Percentiles rank a stretch among this genome's conserved stretches.
phyloP scores from a whole-genome alignment of 1,284 basidiomycete genomes.

The Porodaedalea pini region DNA sequence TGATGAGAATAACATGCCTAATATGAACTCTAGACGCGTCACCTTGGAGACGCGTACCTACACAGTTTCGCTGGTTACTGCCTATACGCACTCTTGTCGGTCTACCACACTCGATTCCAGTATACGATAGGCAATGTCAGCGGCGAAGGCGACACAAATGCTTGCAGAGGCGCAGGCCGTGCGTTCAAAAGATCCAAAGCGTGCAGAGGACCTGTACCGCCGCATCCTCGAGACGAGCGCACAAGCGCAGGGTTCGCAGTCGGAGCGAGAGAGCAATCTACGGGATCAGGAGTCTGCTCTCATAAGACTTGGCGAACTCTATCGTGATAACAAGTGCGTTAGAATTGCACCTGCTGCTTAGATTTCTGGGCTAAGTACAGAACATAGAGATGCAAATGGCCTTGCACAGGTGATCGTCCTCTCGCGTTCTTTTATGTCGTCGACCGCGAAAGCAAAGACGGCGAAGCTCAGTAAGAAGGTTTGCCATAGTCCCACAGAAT shows the following conservation, averaged over 20 bases:
- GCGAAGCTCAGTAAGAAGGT: slow-evolving; percentile 86
- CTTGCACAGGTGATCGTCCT: slow-evolving; percentile 85
- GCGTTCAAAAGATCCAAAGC: slow-evolving; percentile 40
- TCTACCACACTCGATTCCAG: neutral
- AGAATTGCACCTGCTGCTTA: neutral
- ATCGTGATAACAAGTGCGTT: slow-evolving; percentile 80
- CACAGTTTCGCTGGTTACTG: slow-evolving; percentile 1
- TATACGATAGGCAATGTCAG: slow-evolving; percentile 24
- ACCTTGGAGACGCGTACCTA: slow-evolving; percentile 40
- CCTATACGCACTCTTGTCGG: slow-evolving; percentile 15
- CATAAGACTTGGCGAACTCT: slow-evolving; percentile 83
- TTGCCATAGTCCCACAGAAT: neutral
- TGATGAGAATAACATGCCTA: slow-evolving; percentile 8
- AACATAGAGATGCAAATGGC: slow-evolving; percentile 72
- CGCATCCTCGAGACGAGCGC: slow-evolving; percentile 47
- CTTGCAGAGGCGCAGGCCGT: slow-evolving; percentile 49
- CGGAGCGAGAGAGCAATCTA: slow-evolving; percentile 54
- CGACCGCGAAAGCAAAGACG: slow-evolving; percentile 96
- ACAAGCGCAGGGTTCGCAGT: slow-evolving; percentile 28
- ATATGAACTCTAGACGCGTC: slow-evolving; percentile 6
- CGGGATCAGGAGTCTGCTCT: slow-evolving; percentile 86
- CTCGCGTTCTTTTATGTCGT: slow-evolving; percentile 88
- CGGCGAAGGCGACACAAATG: slow-evolving; percentile 41
- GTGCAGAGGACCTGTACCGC: slow-evolving; percentile 68
- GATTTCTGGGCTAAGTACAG: neutral